Base-by-base conservation (phyloP, 768 basidiomycete species). In the Lentinula edodes region DNA sequence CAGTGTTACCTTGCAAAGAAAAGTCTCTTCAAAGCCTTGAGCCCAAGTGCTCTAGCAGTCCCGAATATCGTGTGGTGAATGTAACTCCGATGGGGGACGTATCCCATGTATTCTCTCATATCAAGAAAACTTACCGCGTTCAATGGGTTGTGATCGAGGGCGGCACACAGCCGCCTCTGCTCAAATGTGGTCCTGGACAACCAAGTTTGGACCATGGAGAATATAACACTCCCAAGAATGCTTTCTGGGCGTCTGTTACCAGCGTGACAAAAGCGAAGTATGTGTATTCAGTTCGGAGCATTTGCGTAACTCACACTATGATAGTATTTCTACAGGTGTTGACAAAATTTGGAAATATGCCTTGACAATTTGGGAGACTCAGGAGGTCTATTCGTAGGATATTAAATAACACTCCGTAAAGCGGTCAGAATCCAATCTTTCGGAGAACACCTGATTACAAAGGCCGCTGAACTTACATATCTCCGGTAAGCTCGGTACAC, bases 41-140 rank as follows among this genome's bases (percentile, higher is more conserved):
- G 34, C 41, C 15, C 45, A 10, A 54, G 16, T 36, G 12, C 38
- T 54, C 38, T 10, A 18, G 9, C 12, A 20, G 35, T 20, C 39
- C 45, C 39, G 50, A 63, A 9, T 52, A 72, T 32, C 74, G 70
- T 16, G 77, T 90, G 20, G 66, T 74, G 42, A 74, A 77, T 61
- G 75, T 87, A 58, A 74, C 75, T 61, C 75, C 80, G 18, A 84
- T 77, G 20, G 87, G 88, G 10, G 82, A 88, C 62, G 84, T 95
- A 41, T 61, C 87, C 3, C 94, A 96, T 68, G 76, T 93, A 52
- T 97, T 97, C 74, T 93, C 91, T 8, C 95, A 98, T 70, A 91
- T 95, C 69, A 85, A 78, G 67, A 93, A 95, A 77, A 94, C 90
- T 12, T 95, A 90, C 69, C 81, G 86, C 61, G 79, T 84, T 16